Base-by-base conservation (phyloP, 2,329 filamentous ascomycete species). In the Cladophialophora chaetospira region DNA sequence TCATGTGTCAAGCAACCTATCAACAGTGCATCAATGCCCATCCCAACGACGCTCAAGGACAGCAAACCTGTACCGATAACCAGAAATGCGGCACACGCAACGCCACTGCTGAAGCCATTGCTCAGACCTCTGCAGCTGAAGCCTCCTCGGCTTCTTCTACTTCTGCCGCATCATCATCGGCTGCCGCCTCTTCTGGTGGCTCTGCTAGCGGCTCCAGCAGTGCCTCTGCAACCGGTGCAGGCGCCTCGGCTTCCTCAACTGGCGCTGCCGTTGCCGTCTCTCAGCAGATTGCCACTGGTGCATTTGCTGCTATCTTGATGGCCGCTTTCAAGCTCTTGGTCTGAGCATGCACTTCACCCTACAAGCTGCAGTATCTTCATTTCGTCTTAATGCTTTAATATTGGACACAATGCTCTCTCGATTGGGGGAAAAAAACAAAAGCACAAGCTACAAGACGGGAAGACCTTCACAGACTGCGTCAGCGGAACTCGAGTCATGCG, bases 261-360 rank as follows among this genome's bases (percentile, higher is more conserved):
- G 71, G 72, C 60, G 79, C 76, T 58, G 82, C 80, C 45, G 70
- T 70, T 25, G 73, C 74, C 56, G 58, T 79, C 62, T 70, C 69
- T 47, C 74, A 76, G 66, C 75, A 79, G 61, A 80, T 80, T 67
- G 79, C 81, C 48, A 80, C 79, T 52, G 76, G 77, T 52, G 66
- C 76, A 36, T 69, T 85, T 53, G 79, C 77, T 46, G 78, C 78
- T 58, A 79, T 79, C 66, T 71, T 85, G 61, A 72, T 83, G 55
- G 77, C 79, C 48, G 71, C 82, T 53, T 82, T 86, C 66, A 82
- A 82, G 61, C 69, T 85, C 60, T 73, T 82, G 60, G 71, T 87
- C 70, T 87, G 82, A 69, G 35, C 5, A 19, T 10, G 17, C 25
- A 15, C 13, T 35, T 36, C 48, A 15, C 40, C 26, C 40, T 40